A percentile compares a stretch with the other conserved stretches of the same genome.
phyloP scores from a whole-genome alignment of 73 alveolate genomes.

The Paraurostyla sp. region DNA sequence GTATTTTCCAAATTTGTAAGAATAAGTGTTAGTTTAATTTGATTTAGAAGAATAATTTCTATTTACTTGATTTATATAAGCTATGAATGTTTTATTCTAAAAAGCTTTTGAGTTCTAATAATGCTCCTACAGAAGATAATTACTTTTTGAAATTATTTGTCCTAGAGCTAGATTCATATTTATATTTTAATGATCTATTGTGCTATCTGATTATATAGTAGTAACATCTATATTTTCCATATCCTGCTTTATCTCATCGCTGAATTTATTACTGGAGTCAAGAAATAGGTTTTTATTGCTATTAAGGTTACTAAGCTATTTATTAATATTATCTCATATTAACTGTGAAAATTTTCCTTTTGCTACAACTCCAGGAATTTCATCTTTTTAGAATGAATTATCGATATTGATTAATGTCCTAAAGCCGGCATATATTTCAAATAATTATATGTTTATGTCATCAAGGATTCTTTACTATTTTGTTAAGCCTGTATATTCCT shows the following conservation, averaged over 20 bases:
- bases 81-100: constrained; percentile 15
- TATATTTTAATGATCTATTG: neutral
- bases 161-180: constrained; percentile 45
- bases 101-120: neutral
- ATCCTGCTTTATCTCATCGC: neutral
- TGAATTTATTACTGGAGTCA: neutral
- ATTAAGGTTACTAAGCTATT: neutral
- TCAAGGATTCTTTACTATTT: neutral
- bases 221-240: neutral
- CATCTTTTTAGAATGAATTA: neutral
- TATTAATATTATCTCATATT: neutral
- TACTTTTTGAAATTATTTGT: constrained; percentile 12
- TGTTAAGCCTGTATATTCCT: neutral
- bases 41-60: neutral
- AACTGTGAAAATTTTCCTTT: neutral
- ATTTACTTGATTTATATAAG: neutral
- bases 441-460: constrained; percentile 3
- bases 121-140: neutral
- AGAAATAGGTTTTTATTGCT: neutral
- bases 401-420: neutral
- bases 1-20: neutral
- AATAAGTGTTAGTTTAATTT: neutral
- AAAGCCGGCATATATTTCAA: neutral
- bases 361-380: neutral
- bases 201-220: neutral